Evolutionary conservation across 2,329 filamentous ascomycete genomes (phyloP).

Genomic region (Colletotrichum caudatum): DNA sequence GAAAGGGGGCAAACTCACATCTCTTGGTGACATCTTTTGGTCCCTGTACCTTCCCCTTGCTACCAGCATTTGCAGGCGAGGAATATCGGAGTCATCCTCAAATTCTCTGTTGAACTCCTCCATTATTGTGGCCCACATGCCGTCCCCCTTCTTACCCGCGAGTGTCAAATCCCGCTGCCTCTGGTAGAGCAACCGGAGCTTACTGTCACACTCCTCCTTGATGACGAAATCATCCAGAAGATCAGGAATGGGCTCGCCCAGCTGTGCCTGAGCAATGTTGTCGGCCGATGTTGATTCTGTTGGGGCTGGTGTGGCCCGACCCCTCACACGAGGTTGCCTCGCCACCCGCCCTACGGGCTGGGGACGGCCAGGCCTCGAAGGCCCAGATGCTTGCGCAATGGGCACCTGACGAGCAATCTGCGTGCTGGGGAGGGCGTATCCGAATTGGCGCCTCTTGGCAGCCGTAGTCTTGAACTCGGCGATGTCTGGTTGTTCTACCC

Average conservation of each 20-base stretch:
- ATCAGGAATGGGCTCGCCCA: slow-evolving; percentile 12
- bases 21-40: slow-evolving; percentile 60
- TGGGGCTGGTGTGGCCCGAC: neutral
- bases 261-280: neutral
- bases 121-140: slow-evolving; percentile 69
- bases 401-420: slow-evolving; percentile 21
- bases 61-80: slow-evolving; percentile 69
- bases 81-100: slow-evolving; percentile 56
- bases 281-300: neutral
- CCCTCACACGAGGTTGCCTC: neutral
- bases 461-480: slow-evolving; percentile 4
- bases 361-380: neutral
- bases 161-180: slow-evolving; percentile 57
- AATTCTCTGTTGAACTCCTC: slow-evolving; percentile 55
- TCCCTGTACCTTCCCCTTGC: slow-evolving; percentile 63
- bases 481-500: slow-evolving; percentile 13
- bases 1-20: slow-evolving; percentile 56
- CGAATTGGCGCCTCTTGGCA: slow-evolving; percentile 15
- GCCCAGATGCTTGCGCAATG: neutral
- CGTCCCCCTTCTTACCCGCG: slow-evolving; percentile 63
- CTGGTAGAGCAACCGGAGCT: slow-evolving; percentile 63
- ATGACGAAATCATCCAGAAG: slow-evolving; percentile 52
- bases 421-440: slow-evolving; percentile 29
- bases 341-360: slow-evolving; percentile 9
- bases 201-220: slow-evolving; percentile 59